phyloP scores from a whole-genome alignment of 2,329 filamentous ascomycete genomes.

The Endocalyx cinctus region DNA sequence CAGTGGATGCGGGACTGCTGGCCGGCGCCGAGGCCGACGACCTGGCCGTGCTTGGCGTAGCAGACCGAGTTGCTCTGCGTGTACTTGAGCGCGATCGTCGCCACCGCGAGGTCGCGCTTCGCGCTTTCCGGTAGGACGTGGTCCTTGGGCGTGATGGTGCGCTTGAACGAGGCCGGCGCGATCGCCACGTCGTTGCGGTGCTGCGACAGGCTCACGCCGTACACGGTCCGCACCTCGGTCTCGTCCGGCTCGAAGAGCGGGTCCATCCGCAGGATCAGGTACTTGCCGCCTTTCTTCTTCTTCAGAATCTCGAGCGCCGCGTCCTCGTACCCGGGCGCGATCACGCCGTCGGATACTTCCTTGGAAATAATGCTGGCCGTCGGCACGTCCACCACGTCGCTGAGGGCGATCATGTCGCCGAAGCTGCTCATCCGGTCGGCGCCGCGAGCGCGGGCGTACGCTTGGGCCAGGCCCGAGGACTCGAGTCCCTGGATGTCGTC shows the following conservation, averaged over 20 bases:
- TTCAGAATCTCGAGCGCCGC: slow-evolving; percentile 86
- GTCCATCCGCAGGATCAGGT: slow-evolving; percentile 94
- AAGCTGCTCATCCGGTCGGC: slow-evolving; percentile 99
- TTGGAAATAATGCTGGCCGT: slow-evolving; percentile 97
- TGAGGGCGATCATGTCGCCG: slow-evolving; percentile 91
- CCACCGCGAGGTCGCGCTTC: slow-evolving; percentile 84
- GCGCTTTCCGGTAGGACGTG: slow-evolving; percentile 73
- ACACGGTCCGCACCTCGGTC: slow-evolving; percentile 82
- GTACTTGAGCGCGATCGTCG: slow-evolving; percentile 96
- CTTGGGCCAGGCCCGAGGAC: slow-evolving; percentile 80
- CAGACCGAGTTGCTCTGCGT: slow-evolving; percentile 99
- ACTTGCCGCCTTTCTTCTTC: slow-evolving; percentile 98
- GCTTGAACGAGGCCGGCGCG: slow-evolving; percentile 77
- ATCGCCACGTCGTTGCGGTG: slow-evolving; percentile 90
- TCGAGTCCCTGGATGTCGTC: slow-evolving; percentile 90
- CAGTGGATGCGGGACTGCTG: slow-evolving; percentile 99
- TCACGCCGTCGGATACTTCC: slow-evolving; percentile 95
- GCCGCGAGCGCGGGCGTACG: slow-evolving; percentile 90
- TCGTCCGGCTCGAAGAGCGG: slow-evolving; percentile 75
- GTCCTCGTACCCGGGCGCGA: slow-evolving; percentile 80
- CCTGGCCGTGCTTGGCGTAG: slow-evolving; percentile 90
- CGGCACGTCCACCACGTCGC: slow-evolving; percentile 81
- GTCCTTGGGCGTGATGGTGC: slow-evolving; percentile 82
- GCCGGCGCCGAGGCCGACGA: slow-evolving; percentile 89
- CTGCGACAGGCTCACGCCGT: slow-evolving; percentile 83